Percentiles rank a stretch among this genome's conserved stretches.
Evolutionary conservation across 1,284 basidiomycete genomes (phyloP).

Genomic region (Ceratobasidium sp.): DNA sequence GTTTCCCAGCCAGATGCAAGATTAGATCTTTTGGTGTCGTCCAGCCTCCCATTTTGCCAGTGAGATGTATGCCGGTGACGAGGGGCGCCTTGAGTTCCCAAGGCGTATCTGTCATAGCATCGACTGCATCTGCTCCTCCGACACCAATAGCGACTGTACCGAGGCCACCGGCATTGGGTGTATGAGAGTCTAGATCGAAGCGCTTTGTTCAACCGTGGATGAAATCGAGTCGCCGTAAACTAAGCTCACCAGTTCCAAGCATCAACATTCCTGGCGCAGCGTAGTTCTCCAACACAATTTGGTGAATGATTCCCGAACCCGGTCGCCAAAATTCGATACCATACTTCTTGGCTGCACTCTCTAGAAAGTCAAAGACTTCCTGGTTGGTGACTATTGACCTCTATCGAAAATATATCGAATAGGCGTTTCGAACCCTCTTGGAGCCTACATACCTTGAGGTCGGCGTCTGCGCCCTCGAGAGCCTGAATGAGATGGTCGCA

Average conservation of each 20-base stretch:
- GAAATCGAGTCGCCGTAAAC: too few species aligned
- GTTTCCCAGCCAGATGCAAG: conserved; percentile 89
- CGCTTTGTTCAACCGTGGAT: too few species aligned
- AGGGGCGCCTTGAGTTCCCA: conserved; percentile 99
- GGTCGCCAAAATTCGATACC: conserved; percentile 99
- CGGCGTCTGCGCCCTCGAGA: conserved; percentile 79
- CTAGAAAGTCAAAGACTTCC: conserved; percentile 98
- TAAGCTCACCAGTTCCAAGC: conserved; percentile 86
- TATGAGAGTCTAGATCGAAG: conserved; percentile 83
- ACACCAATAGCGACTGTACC: conserved; percentile 99
- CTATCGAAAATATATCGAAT: conserved; percentile 50
- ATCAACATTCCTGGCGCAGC: conserved; percentile 99
- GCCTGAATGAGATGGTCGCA: conserved; percentile 98
- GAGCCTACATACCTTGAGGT: conserved; percentile 67
- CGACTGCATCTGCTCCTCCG: conserved; percentile 98
- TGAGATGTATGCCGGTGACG: conserved; percentile 95
- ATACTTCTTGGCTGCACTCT: conserved; percentile 94
- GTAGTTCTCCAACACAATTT: conserved; percentile 98
- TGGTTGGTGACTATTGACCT: conserved; percentile 87
- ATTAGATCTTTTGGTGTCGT: conserved; percentile 98
- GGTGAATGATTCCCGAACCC: conserved; percentile 97
- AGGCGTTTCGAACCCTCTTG: background rate
- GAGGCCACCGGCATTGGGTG: conserved; percentile 98
- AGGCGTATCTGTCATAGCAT: conserved; percentile 96
- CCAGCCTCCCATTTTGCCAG: conserved; percentile 95